Conservation (phyloP, 2,329 filamentous ascomycete genomes). For the Kalmusia sp. region DNA sequence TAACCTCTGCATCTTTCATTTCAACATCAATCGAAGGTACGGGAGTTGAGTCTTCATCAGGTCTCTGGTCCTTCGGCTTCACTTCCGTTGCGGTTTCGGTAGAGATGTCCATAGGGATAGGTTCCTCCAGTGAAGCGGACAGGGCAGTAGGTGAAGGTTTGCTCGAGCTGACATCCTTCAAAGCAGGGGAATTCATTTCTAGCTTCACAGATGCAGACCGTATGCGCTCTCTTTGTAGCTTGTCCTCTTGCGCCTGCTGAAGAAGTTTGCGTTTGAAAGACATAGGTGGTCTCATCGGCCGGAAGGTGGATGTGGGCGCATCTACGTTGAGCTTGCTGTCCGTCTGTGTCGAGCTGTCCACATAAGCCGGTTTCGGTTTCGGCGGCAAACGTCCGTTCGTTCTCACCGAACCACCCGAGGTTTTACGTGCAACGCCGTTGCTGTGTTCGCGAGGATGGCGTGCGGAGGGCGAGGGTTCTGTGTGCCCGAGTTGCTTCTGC, state of each 20-base stretch:
- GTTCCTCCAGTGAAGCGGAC: constrained; percentile 31
- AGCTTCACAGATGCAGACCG: constrained; percentile 45
- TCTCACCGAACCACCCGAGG: constrained; percentile 49
- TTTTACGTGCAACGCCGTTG: constrained; percentile 44
- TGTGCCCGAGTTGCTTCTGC: constrained; percentile 47
- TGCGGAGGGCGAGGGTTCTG: constrained; percentile 44
- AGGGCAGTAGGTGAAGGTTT: constrained; percentile 40
- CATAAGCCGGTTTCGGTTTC: constrained; percentile 41
- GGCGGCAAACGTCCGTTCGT: constrained; percentile 37
- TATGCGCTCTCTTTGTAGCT: constrained; percentile 44
- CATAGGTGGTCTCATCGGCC: constrained; percentile 36
- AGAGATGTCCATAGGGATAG: constrained; percentile 35
- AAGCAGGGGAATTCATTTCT: constrained; percentile 39
- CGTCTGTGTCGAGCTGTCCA: constrained; percentile 44
- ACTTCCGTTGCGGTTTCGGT: constrained; percentile 25
- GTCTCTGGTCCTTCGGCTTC: constrained; percentile 28
- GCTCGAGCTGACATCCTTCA: constrained; percentile 40
- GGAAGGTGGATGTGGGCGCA: constrained; percentile 20
- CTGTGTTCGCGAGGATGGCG: constrained; percentile 42
- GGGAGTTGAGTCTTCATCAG: constrained; percentile 31
- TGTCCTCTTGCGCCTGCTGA: constrained; percentile 47
- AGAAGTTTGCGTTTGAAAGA: constrained; percentile 48
- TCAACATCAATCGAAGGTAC: constrained; percentile 47
- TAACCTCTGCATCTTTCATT: constrained; percentile 53
- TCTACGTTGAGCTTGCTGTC: constrained; percentile 17